These are phyloP conservation scores for Crithidia bombi DNA, from an alignment of 208 protist genomes.

Conservation along the genomic window DNA sequence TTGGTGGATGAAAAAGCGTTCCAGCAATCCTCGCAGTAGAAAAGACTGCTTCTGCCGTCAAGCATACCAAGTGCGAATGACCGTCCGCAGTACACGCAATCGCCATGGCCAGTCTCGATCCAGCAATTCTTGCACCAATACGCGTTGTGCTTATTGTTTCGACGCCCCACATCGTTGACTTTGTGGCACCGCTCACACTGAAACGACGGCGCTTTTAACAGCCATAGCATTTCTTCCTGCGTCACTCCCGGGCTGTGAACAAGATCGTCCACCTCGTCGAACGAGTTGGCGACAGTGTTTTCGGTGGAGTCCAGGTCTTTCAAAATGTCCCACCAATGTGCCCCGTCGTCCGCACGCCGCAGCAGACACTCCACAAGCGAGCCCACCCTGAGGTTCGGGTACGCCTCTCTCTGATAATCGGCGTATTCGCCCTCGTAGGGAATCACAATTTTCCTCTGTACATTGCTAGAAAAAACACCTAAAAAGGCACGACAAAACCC, in stretches of 20 bases:
- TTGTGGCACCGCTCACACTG: slow-evolving; percentile 77
- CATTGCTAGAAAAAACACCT: slow-evolving; percentile 37
- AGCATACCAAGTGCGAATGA: slow-evolving; percentile 64
- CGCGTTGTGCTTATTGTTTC: slow-evolving; percentile 53
- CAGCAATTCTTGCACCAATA: slow-evolving; percentile 88
- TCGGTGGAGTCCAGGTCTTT: slow-evolving; percentile 39
- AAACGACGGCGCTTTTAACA: slow-evolving; percentile 64
- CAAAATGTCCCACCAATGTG: slow-evolving; percentile 90
- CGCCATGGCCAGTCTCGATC: slow-evolving; percentile 81
- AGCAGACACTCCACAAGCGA: slow-evolving; percentile 74
- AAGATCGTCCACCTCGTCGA: slow-evolving; percentile 62
- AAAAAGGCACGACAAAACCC: slow-evolving; percentile 54
- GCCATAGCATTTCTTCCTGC: slow-evolving; percentile 76
- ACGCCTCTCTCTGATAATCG: slow-evolving; percentile 60
- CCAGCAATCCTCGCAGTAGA: slow-evolving; percentile 90
- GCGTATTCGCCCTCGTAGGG: slow-evolving; percentile 75
- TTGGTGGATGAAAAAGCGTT: slow-evolving; percentile 69
- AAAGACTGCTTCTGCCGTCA: slow-evolving; percentile 59
- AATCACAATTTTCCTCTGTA: slow-evolving; percentile 35
- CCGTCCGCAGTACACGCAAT: slow-evolving; percentile 81
- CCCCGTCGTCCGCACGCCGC: slow-evolving; percentile 62
- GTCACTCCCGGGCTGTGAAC: slow-evolving; percentile 73
- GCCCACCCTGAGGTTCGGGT: slow-evolving; percentile 44
- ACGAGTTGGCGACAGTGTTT: slow-evolving; percentile 33
- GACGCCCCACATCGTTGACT: slow-evolving; percentile 73